Evolutionary conservation across 176 grass and related monocot genomes (phyloP).

Genomic region (Pontederia paniculata): DNA sequence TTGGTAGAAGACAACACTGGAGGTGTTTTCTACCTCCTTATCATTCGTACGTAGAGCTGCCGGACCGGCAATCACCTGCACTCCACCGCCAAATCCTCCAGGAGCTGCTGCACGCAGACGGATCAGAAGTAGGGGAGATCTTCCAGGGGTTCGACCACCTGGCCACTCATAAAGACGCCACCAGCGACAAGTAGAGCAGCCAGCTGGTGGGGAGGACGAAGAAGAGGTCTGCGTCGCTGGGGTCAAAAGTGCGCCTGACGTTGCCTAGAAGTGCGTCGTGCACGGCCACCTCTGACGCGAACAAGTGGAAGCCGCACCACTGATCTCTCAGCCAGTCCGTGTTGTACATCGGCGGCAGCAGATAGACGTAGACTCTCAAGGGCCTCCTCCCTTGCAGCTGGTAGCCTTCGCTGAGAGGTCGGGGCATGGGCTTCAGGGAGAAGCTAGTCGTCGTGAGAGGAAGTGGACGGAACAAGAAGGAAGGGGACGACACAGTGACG

Average conservation of each 20-base stretch:
- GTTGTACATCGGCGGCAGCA: constrained; percentile 58
- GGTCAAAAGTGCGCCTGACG: constrained; percentile 26
- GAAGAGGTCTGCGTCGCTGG: constrained; percentile 68
- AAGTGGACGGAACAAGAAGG: constrained; percentile 2
- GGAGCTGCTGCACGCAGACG: too few relatives aligned
- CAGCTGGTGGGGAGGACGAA: too few relatives aligned
- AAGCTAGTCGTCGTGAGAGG: constrained; percentile 15
- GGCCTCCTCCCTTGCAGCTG: constrained; percentile 5
- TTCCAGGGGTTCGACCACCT: too few relatives aligned
- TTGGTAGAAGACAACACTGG: too few relatives aligned
- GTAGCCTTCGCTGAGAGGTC: constrained; percentile 20
- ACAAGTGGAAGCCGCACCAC: constrained; percentile 62
- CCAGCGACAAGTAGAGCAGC: too few relatives aligned
- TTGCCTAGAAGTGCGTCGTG: constrained; percentile 53
- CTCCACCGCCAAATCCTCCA: too few relatives aligned
- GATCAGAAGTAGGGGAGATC: too few relatives aligned
- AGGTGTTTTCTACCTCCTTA: too few relatives aligned
- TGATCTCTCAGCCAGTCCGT: constrained; percentile 39
- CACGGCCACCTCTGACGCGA: constrained; percentile 76
- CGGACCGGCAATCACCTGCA: too few relatives aligned
- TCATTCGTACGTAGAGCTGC: too few relatives aligned
- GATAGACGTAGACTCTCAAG: constrained; percentile 72
- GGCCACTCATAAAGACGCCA: too few relatives aligned
- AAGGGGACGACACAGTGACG: neutral
- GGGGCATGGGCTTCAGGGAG: neutral